Percentiles rank a stretch among this genome's conserved stretches.
These are phyloP conservation scores for Fusarium abutilonis DNA, from an alignment of 2,329 filamentous ascomycete species.

Conservation along the genomic window DNA sequence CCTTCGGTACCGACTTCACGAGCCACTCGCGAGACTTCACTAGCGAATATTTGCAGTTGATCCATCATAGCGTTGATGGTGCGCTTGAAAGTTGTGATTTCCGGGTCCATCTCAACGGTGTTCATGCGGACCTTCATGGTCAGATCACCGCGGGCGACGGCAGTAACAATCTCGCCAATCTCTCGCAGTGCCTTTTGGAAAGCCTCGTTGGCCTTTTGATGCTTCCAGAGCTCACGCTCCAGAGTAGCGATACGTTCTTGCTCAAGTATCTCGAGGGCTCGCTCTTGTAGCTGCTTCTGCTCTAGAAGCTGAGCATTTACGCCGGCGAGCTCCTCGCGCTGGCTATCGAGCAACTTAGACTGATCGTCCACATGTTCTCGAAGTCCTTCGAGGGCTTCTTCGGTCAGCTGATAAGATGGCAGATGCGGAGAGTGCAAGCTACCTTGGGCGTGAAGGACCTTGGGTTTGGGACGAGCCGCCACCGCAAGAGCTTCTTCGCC, in stretches of 20 bases:
- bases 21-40: conserved; percentile 92
- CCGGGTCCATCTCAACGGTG: conserved; percentile 94
- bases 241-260: conserved; percentile 87
- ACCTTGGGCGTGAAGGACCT: conserved; percentile 58
- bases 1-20: conserved; percentile 97
- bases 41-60: conserved; percentile 94
- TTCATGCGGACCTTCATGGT: conserved; percentile 98
- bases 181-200: conserved; percentile 97
- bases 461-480: conserved; percentile 57
- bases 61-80: conserved; percentile 99
- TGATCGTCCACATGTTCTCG: conserved; percentile 93
- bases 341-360: conserved; percentile 88
- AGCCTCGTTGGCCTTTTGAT: conserved; percentile 97
- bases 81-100: conserved; percentile 97
- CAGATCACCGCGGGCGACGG: conserved; percentile 92
- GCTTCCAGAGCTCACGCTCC: conserved; percentile 94
- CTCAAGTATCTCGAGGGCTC: conserved; percentile 83
- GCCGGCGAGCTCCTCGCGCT: conserved; percentile 84
- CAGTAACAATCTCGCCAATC: conserved; percentile 96
- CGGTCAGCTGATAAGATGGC: conserved; percentile 67
- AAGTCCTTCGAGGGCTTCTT: conserved; percentile 85
- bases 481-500: conserved; percentile 62
- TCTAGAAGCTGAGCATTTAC: conserved; percentile 87
- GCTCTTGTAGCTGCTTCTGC: conserved; percentile 86
- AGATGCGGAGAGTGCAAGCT: conserved; percentile 52